Base-by-base conservation (phyloP, 2,329 filamentous ascomycete genomes). In the Hymenoscyphus fructigenus region DNA sequence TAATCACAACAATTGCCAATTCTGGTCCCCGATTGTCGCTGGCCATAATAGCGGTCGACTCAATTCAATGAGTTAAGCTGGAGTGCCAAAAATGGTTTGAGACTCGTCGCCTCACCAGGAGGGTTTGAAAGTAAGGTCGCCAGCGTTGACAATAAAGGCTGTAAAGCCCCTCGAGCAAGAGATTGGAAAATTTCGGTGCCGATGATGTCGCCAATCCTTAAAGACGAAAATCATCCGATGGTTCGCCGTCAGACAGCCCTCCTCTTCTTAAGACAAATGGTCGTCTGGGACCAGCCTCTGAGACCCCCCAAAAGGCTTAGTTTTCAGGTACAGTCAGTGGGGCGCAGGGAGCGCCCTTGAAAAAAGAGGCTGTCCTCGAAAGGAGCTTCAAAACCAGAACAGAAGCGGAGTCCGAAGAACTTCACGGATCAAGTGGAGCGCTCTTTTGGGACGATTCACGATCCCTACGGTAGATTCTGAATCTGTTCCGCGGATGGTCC, bases 1-100 rank as follows among this genome's bases (percentile, higher is more conserved):
- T 60, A 28, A 66, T 64, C 14, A 65, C 55, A 28, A 66, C 65
- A 17, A 65, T 63, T 7, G 60, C 65, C 57, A 69, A 57, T 36
- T 67, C 62, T 6, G 62, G 62, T 14, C 62, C 62, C 26, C 65
- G 60, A 56, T 62, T 50, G 7, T 50, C n/a, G 44, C 44, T 20
- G 10, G 44, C 7, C 44, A 50, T 50, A 5, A 50, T 50, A 50
- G 23, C n/a, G 44, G 26, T 20, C 44, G 44, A 50, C 44, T 12
- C n/a, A 23, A 14, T 12, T 50, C n/a, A n/a, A 44, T 44, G 17
- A n/a, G 41, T 14, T 44, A n/a, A 44, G 41, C n/a, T 44, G 17
- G 41, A 2, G 41, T 17, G 41, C n/a, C n/a, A 17, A 44, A 20
- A 44, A 10, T 20, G n/a, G 44, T 6, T 23, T 50, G 44, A 23